Percentiles rank a stretch among this genome's conserved stretches.
Evolutionary conservation across 805 yeast genomes (phyloP).

Genomic region (Metschnikowia peoriensis): DNA sequence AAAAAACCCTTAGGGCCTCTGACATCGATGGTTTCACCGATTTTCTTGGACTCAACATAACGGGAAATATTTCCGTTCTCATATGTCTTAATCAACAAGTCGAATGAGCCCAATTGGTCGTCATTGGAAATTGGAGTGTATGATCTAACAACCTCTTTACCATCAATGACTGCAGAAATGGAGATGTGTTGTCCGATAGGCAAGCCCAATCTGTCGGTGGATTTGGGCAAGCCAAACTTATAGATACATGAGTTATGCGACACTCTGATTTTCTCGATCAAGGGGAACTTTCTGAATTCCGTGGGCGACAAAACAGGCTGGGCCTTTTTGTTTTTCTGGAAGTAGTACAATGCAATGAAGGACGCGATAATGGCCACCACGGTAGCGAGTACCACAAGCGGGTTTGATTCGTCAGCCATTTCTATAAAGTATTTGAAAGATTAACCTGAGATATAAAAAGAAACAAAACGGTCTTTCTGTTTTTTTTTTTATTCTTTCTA

Average conservation of each 20-base stretch:
- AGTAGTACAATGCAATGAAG: conserved; percentile 32
- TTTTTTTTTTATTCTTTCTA: not conserved
- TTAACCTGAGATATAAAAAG: not conserved
- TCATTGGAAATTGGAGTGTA: conserved; percentile 89
- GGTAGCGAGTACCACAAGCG: conserved; percentile 39
- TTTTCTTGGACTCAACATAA: conserved; percentile 62
- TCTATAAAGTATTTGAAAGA: not conserved
- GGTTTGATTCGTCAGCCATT: conserved; percentile 39
- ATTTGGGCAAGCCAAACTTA: conserved; percentile 77
- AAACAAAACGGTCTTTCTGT: no score
- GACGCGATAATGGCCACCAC: conserved; percentile 36
- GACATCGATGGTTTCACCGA: conserved; percentile 77
- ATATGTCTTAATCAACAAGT: conserved; percentile 80
- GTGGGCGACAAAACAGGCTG: conserved; percentile 61
- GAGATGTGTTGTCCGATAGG: conserved; percentile 95
- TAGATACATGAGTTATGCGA: conserved; percentile 81
- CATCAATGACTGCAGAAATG: conserved; percentile 71
- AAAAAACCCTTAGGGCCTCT: conserved; percentile 92
- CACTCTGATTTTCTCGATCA: conserved; percentile 70
- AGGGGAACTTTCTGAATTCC: conserved; percentile 73
- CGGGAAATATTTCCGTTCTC: conserved; percentile 83
- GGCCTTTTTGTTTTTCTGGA: conserved; percentile 34
- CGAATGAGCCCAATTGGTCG: conserved; percentile 77
- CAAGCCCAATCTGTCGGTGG: conserved; percentile 73
- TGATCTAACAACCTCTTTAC: conserved; percentile 77